Percentiles rank a stretch among this genome's conserved stretches.
These are phyloP conservation scores for Candida hispaniensis DNA, from an alignment of 805 yeast species.

Conservation along the genomic window DNA sequence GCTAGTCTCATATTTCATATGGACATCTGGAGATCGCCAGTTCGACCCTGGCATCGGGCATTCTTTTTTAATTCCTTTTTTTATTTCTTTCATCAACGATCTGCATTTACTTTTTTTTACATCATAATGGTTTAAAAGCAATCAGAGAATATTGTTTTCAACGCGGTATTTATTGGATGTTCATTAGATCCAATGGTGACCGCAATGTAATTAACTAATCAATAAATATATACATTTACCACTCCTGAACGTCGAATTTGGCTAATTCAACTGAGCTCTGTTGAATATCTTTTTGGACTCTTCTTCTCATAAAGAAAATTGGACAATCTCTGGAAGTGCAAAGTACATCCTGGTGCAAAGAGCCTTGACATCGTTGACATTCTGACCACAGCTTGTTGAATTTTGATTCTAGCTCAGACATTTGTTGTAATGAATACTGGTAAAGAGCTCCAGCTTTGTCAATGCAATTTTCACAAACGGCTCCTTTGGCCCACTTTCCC, in stretches of 20 bases:
- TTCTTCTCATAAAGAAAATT: conserved; percentile 91
- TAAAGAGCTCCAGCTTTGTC: conserved; percentile 65
- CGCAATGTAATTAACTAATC: not conserved
- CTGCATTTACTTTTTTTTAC: no score
- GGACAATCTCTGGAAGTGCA: conserved; percentile 97
- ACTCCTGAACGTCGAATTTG: conserved; percentile 47
- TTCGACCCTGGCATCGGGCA: no score
- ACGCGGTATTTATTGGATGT: no score
- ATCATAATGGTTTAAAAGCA: no score
- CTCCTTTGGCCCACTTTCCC: conserved; percentile 46
- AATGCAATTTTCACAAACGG: conserved; percentile 72
- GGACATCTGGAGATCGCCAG: no score
- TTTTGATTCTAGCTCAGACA: conserved; percentile 69
- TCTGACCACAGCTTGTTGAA: conserved; percentile 93
- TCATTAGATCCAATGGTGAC: no score
- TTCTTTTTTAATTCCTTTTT: no score
- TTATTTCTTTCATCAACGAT: no score
- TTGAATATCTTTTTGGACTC: conserved; percentile 62
- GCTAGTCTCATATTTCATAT: no score
- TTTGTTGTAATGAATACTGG: conserved; percentile 66
- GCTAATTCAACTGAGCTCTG: conserved; percentile 47
- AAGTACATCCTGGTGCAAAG: conserved; percentile 86
- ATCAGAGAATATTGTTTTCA: no score
- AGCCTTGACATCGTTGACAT: conserved; percentile 96
- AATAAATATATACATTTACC: conserved; percentile 24